Percentiles rank a stretch among this genome's conserved stretches.
Conservation (phyloP, 1,139 yeast genomes). For the Suhomyces atakaporum region DNA sequence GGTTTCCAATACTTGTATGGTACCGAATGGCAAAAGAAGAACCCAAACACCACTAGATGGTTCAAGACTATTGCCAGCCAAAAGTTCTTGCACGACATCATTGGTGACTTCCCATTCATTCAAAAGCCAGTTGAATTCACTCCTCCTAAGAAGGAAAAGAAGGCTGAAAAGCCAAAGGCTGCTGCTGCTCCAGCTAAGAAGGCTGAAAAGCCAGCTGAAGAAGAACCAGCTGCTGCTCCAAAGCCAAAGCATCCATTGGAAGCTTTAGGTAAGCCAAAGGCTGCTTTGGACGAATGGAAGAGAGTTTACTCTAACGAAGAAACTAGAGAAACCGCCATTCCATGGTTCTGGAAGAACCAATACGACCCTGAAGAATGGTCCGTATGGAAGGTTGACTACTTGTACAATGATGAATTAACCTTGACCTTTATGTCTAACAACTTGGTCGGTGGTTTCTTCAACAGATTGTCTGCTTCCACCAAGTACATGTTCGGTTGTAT, state of each 20-base stretch:
- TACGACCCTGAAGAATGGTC: conserved; percentile 94
- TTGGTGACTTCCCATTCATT: conserved; percentile 53
- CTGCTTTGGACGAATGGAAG: conserved; percentile 92
- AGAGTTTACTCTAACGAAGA: conserved; percentile 96
- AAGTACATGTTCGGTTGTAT: conserved; percentile 92
- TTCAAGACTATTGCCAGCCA: conserved; percentile 67
- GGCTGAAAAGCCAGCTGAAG: conserved; percentile 35
- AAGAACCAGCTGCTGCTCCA: conserved; percentile 44
- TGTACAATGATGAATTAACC: conserved; percentile 97
- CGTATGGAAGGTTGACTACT: conserved; percentile 92
- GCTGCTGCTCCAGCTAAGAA: conserved; percentile 46
- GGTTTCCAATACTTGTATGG: conserved; percentile 73
- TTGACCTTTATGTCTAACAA: conserved; percentile 98
- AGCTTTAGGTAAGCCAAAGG: conserved; percentile 71
- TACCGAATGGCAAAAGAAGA: conserved; percentile 69
- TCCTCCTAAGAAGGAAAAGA: conserved; percentile 84
- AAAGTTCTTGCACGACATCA: conserved; percentile 49
- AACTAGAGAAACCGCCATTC: conserved; percentile 90
- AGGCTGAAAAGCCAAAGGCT: conserved; percentile 71
- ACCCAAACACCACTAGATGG: conserved; percentile 86
- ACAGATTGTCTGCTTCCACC: conserved; percentile 88
- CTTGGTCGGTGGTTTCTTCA: conserved; percentile 97
- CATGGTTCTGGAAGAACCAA: conserved; percentile 96
- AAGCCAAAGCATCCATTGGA: conserved; percentile 94
- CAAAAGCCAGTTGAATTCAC: conserved; percentile 68